phyloP scores from a whole-genome alignment of 2,329 filamentous ascomycete species.

The Huntiella bhutanensis region DNA sequence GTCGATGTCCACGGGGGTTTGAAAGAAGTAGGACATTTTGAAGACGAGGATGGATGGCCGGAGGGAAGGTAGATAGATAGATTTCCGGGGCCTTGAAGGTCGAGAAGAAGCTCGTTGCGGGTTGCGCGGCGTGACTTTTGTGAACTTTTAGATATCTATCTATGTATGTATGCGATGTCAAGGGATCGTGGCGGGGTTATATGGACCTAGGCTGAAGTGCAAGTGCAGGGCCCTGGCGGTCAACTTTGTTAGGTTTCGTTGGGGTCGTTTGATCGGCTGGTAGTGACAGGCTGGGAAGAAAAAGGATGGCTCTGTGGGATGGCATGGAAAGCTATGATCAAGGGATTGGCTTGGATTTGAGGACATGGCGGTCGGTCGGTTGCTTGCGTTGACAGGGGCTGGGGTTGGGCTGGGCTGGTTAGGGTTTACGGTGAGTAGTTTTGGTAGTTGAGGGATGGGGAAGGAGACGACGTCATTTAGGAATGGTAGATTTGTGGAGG shows the following conservation, averaged over 20 bases:
- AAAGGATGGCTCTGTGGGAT: too few species aligned
- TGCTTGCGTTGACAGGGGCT: too few species aligned
- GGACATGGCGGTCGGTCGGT: too few species aligned
- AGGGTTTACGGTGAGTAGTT: too few species aligned
- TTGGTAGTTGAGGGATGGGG: too few species aligned
- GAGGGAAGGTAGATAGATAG: neutral
- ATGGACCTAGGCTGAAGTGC: too few species aligned
- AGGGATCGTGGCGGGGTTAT: neutral
- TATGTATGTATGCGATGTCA: neutral
- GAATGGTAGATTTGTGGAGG: too few species aligned
- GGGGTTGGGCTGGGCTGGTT: too few species aligned
- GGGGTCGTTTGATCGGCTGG: neutral
- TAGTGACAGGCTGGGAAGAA: neutral
- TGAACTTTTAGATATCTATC: too few species aligned
- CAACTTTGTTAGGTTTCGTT: neutral
- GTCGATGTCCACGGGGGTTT: constrained; percentile 95
- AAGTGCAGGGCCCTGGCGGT: neutral
- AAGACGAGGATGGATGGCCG: constrained; percentile 3
- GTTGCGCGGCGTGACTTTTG: neutral
- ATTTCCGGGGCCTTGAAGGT: neutral
- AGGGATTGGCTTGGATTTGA: too few species aligned
- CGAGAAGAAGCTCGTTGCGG: neutral
- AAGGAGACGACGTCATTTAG: too few species aligned
- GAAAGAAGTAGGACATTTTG: constrained; percentile 92
- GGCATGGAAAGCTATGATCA: too few species aligned